Evolutionary conservation across 148 eudicot genomes (phyloP).

Genomic region (Rhododendron henanense): DNA sequence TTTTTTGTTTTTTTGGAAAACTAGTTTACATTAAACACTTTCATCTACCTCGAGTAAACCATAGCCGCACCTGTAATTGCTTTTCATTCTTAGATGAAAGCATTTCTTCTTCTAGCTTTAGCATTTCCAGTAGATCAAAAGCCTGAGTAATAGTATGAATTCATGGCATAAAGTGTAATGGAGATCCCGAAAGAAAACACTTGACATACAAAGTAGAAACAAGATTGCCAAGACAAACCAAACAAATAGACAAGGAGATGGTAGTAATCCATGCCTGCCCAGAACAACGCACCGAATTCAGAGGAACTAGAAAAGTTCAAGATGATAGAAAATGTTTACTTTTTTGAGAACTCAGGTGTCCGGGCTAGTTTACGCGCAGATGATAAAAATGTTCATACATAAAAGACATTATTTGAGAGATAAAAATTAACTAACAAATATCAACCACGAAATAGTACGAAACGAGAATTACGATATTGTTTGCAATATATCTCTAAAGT

Average conservation of each 20-base stretch:
- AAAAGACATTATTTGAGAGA: not conserved
- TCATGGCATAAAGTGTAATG: slow-evolving; percentile 16
- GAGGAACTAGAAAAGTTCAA: not conserved
- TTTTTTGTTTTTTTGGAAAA: too few relatives aligned
- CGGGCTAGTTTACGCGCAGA: too few relatives aligned
- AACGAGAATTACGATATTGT: not conserved
- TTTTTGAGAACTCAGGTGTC: too few relatives aligned
- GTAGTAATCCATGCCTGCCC: slow-evolving; percentile 90
- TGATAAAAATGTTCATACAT: too few relatives aligned
- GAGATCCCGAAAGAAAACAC: not conserved
- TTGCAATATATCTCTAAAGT: not conserved
- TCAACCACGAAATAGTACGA: not conserved
- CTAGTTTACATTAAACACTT: too few relatives aligned
- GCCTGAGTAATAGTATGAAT: not conserved
- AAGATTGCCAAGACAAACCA: slow-evolving; percentile 36
- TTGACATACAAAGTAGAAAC: not conserved
- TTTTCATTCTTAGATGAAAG: not conserved
- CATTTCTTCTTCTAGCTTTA: not conserved
- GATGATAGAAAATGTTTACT: not conserved
- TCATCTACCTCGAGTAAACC: too few relatives aligned
- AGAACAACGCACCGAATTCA: slow-evolving; percentile 8
- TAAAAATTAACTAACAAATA: not conserved
- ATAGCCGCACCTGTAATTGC: not conserved
- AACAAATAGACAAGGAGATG: slow-evolving; percentile 80
- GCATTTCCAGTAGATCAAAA: not conserved